These are phyloP conservation scores for Dactylonectria estremocensis DNA, from an alignment of 2,329 filamentous ascomycete species.

Conservation along the genomic window DNA sequence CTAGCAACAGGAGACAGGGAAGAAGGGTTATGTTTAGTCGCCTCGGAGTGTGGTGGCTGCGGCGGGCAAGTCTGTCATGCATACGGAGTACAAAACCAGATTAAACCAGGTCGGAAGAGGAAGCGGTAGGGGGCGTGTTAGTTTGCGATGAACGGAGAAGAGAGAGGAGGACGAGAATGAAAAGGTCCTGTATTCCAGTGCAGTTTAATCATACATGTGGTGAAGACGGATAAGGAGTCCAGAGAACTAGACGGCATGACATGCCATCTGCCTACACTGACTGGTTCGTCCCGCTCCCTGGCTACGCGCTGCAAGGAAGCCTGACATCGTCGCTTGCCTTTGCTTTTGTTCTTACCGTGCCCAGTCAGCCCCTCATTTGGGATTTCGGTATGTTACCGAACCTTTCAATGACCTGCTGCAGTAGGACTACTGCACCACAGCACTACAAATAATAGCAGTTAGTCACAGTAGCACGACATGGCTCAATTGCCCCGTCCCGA, in stretches of 20 bases:
- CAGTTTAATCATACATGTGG: neutral
- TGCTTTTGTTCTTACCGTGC: neutral
- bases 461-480: constrained; percentile 6
- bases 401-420: constrained; percentile 15
- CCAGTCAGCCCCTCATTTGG: neutral
- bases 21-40: neutral
- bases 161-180: constrained; percentile 22
- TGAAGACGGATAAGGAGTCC: constrained; percentile 34
- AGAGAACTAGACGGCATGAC: constrained; percentile 22
- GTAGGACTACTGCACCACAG: constrained; percentile 19
- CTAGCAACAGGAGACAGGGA: neutral
- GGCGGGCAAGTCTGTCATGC: constrained; percentile 43
- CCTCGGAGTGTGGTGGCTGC: constrained; percentile 26
- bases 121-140: neutral
- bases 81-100: constrained; percentile 23
- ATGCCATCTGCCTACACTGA: neutral
- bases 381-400: constrained; percentile 29
- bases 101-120: constrained; percentile 10
- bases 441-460: neutral
- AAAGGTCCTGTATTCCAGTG: constrained; percentile 25
- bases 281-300: neutral
- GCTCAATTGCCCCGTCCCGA: constrained; percentile 4
- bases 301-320: constrained; percentile 25
- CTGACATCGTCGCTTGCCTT: constrained; percentile 10
- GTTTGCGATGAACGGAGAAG: constrained; percentile 1